Evolutionary conservation across 495 filamentous ascomycete species (phyloP).

Genomic region (Monascus purpureus): DNA sequence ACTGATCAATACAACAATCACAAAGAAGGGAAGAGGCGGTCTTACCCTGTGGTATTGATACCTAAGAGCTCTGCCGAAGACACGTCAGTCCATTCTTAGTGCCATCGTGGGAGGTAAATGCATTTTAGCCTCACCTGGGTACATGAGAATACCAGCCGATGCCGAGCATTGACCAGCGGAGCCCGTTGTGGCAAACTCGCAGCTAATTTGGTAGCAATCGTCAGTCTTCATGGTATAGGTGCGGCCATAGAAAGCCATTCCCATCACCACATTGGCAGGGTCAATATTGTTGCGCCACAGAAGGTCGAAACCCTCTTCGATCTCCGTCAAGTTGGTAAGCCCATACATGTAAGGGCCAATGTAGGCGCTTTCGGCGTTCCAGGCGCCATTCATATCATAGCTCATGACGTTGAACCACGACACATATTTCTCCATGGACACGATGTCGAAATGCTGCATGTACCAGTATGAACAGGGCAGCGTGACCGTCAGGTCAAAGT

Average conservation of each 20-base stretch:
- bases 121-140: no score
- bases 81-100: no score
- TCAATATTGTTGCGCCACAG: constrained; percentile 25
- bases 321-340: constrained; percentile 30
- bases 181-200: no score
- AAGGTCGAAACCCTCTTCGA: constrained; percentile 16
- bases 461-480: constrained; percentile 28
- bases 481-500: constrained; percentile 24
- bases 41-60: no score
- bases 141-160: no score
- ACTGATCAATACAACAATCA: no score
- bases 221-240: constrained; percentile 26
- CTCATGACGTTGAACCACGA: constrained; percentile 39
- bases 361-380: constrained; percentile 7
- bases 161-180: no score
- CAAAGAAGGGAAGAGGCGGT: no score
- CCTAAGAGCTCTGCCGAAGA: no score
- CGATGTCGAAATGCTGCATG: constrained; percentile 28
- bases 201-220: no score
- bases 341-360: constrained; percentile 9
- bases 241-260: constrained; percentile 29
- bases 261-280: constrained; percentile 22
- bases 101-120: no score
- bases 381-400: constrained; percentile 27
- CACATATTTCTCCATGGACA: constrained; percentile 23